These are phyloP conservation scores for Amaranthus tricolor DNA, from an alignment of 179 eudicot genomes.

Conservation along the genomic window DNA sequence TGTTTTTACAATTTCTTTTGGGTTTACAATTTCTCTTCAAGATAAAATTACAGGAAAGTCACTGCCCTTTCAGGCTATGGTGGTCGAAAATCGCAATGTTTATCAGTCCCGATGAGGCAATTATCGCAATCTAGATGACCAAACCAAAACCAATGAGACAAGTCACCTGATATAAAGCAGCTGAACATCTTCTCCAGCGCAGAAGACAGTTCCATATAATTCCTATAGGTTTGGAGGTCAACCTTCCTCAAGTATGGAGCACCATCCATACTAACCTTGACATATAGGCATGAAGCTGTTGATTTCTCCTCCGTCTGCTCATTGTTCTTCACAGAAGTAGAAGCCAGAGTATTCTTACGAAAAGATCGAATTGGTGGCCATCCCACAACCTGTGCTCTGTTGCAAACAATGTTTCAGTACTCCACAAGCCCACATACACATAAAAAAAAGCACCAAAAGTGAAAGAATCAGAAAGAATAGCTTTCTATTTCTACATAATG, in stretches of 20 bases:
- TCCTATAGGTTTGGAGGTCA: constrained; percentile 50
- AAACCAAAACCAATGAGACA: neutral
- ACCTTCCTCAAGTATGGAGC: constrained; percentile 73
- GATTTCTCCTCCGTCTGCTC: constrained; percentile 42
- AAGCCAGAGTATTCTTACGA: constrained; percentile 75
- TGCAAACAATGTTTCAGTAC: constrained; percentile 12
- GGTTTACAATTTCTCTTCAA: neutral
- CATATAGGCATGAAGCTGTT: constrained; percentile 42
- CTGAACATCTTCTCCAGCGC: constrained; percentile 69
- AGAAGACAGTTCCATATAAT: constrained; percentile 51
- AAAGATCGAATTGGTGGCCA: constrained; percentile 92
- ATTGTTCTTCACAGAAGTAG: constrained; percentile 33
- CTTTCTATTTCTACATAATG: neutral
- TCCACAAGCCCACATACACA: neutral
- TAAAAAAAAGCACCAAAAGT: neutral
- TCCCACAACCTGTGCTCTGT: constrained; percentile 85
- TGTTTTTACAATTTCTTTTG: no score
- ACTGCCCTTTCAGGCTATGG: neutral
- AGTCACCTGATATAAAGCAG: constrained; percentile 54
- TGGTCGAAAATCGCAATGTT: neutral
- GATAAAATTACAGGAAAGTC: neutral
- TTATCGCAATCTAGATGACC: neutral
- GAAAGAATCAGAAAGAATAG: neutral
- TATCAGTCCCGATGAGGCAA: neutral
- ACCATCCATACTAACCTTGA: constrained; percentile 77